Evolutionary conservation across 75 land plant genomes (phyloP).

Genomic region (Cryptomeria japonica): DNA sequence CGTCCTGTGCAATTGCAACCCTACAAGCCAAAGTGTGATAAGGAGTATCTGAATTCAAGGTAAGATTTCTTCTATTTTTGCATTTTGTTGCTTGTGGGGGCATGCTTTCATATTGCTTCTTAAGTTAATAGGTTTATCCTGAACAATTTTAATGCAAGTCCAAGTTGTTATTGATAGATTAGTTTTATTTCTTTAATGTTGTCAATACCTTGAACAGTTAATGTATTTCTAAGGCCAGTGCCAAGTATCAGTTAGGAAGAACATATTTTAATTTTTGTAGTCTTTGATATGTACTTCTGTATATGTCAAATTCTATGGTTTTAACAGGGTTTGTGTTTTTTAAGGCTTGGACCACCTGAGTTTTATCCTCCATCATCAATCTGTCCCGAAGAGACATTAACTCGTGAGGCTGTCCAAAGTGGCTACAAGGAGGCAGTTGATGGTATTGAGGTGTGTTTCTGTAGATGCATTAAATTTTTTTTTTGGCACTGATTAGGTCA

Average conservation of each 20-base stretch:
- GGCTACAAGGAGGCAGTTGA: conserved; percentile 94
- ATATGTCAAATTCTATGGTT: not conserved
- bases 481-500: not conserved
- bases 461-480: not conserved
- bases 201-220: not conserved
- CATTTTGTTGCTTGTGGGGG: not conserved
- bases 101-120: not conserved
- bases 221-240: not conserved
- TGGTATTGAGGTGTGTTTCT: conserved; percentile 78
- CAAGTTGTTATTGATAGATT: not conserved
- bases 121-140: not conserved
- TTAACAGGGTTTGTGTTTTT: not conserved
- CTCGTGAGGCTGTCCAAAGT: conserved; percentile 65
- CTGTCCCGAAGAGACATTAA: conserved; percentile 90
- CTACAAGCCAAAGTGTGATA: conserved; percentile 71
- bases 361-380: conserved; percentile 82
- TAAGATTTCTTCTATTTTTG: conserved; percentile 20
- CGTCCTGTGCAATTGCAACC: conserved; percentile 41
- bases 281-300: not conserved
- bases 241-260: not conserved
- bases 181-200: not conserved
- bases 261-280: not conserved
- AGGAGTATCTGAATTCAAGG: conserved; percentile 58
- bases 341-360: conserved; percentile 94
- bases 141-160: not conserved